Base-by-base conservation (phyloP, 2,329 filamentous ascomycete species). In the Lecanicillium sp. region DNA sequence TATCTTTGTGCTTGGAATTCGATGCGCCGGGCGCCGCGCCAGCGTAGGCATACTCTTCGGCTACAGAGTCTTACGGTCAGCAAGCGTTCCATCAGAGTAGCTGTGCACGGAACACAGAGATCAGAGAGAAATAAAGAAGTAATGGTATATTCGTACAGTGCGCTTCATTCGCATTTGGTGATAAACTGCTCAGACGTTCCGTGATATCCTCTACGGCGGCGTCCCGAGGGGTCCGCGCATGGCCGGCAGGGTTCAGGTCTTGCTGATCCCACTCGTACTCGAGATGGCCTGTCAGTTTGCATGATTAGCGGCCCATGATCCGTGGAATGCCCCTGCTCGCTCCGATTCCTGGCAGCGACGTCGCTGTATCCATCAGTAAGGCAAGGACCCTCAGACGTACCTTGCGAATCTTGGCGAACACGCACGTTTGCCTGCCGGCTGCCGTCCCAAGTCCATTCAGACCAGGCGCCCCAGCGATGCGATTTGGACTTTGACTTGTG, bases 401-500 rank as follows among this genome's bases (percentile, higher is more conserved):
- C 58, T 51, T 57, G 48, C 20, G 48, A 41, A 48, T 59, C 57
- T 51, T 58, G 58, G 29, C 59, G 54, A 45, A 61, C 56, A 17
- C 60, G 56, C 49, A 57, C 59, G 40, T 53, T 54, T 9, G 52
- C 40, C 20, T 51, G 37, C 20, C 48, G 48, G 11, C 42, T 41
- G 37, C 51, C 51, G 46, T 60, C 56, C 49, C 51, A 54, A 33
- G 47, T 54, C 60, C 59, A 62, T 23, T 58, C 54, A 17, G 59
- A 60, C 58, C 57, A 62, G 23, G 50, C 50, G 36, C 57, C 54
- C 58, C 58, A 62, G 32, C 51, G 37, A 38, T 57, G 55, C 45
- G 56, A 42, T 54, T 58, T 59, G 20, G 57, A 56, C 47, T 59
- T 60, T 35, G 54, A 52, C 40, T 58, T 60, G 50, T 58, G 57